A percentile compares a stretch with the other conserved stretches of the same genome.
These are phyloP conservation scores for Adansonia grandidieri DNA, from an alignment of 441 rosid species.

Conservation along the genomic window DNA sequence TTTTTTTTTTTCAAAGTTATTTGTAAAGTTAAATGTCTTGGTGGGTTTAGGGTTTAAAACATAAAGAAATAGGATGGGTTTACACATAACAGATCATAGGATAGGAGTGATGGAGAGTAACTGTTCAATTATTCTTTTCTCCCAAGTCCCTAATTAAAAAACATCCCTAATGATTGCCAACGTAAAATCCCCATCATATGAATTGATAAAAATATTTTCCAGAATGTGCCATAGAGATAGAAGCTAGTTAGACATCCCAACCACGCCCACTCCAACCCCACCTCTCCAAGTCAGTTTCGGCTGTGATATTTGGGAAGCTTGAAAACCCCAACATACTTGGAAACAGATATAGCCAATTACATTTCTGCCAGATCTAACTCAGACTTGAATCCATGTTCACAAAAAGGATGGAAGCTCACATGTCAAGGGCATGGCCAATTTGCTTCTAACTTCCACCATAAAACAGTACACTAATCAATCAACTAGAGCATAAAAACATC, in stretches of 20 bases:
- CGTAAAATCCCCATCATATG: slow-evolving; percentile 7
- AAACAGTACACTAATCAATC: neutral
- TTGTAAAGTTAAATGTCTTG: neutral
- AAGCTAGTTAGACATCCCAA: slow-evolving; percentile 1
- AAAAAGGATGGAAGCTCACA: slow-evolving; percentile 5
- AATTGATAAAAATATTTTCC: neutral
- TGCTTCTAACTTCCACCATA: neutral
- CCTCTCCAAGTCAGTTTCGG: neutral
- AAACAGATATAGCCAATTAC: slow-evolving; percentile 3
- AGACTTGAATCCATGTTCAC: slow-evolving; percentile 8
- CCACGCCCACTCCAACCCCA: slow-evolving; percentile 5
- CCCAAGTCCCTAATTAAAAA: neutral
- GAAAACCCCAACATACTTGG: slow-evolving; percentile 7
- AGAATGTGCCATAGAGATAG: slow-evolving; percentile 9
- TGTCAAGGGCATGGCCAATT: neutral
- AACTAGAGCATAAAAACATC: too few species aligned
- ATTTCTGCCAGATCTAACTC: neutral
- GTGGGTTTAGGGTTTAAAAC: neutral
- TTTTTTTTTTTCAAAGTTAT: neutral
- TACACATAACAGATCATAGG: too few species aligned
- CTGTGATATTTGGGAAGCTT: neutral
- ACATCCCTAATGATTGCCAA: neutral
- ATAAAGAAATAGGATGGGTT: neutral
- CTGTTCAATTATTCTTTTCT: neutral
- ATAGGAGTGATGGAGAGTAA: neutral